A percentile compares a stretch with the other conserved stretches of the same genome.
Evolutionary conservation across 2,329 filamentous ascomycete genomes (phyloP).

Genomic region (Geosmithia putterillii): DNA sequence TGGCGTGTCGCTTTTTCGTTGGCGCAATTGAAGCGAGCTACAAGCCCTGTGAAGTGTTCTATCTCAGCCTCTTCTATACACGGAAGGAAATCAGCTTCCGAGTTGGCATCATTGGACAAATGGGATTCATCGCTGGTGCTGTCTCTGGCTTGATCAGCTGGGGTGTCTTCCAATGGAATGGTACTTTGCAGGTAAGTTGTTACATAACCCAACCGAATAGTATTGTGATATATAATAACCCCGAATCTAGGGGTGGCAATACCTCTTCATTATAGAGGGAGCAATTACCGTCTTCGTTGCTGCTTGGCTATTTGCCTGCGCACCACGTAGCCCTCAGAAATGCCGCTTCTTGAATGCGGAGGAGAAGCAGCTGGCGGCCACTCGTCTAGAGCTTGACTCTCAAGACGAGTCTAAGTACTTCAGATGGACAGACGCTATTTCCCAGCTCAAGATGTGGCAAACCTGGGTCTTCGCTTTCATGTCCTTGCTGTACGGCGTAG

Average conservation of each 20-base stretch:
- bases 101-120: constrained; percentile 6
- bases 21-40: constrained; percentile 31
- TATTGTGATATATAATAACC: not conserved
- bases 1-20: constrained; percentile 26
- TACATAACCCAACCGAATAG: not conserved
- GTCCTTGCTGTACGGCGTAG: constrained; percentile 12
- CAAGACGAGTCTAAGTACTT: constrained; percentile 9
- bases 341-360: constrained; percentile 10
- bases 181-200: constrained; percentile 5
- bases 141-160: constrained; percentile 12
- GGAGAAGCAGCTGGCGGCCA: constrained; percentile 11
- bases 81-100: constrained; percentile 15
- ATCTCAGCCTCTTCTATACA: constrained; percentile 25
- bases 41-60: constrained; percentile 32
- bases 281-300: constrained; percentile 10
- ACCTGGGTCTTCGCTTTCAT: constrained; percentile 12
- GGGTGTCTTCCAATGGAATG: constrained; percentile 11
- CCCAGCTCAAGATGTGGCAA: constrained; percentile 9
- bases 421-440: constrained; percentile 10
- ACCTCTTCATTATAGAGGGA: constrained; percentile 15
- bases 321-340: constrained; percentile 9
- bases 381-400: constrained; percentile 11
- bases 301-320: constrained; percentile 8
- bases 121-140: constrained; percentile 12
- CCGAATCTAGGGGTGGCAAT: constrained; percentile 10